Base-by-base conservation (phyloP, 192 early-diverging fungal genomes). In the Gryganskiella cystojenkinii region DNA sequence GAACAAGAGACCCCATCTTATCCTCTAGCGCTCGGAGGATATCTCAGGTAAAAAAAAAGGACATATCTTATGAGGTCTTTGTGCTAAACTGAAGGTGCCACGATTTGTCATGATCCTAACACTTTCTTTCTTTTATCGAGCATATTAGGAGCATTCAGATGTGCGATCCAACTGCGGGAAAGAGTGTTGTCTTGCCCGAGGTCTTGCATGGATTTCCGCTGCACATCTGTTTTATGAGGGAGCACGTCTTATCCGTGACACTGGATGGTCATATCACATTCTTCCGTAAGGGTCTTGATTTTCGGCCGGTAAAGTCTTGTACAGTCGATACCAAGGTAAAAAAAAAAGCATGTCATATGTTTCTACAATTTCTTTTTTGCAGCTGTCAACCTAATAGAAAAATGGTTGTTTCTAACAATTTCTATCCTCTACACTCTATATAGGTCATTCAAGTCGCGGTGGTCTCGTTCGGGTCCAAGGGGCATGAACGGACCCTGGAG, bases 201-300 rank as follows among this genome's bases (percentile, higher is more conserved):
- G 52, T 75, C 0, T 50, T 61, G 10, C 71, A 75, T 47, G 58
- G 57, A 15, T 67, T 67, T 17, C 58, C 71, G 9, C 40, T 75
- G 20, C 64, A 75, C 11, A 19, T 75, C 13, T 54, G 42, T 22
- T 75, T 61, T 8, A 3, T 67, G 4, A 35, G 44, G 25, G 37
- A 67, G 20, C 57, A 75, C 4, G 28, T 75, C 13, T 11, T 75
- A 3, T 55, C 58, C 22, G 51, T 75, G 8, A 61, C 58, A 14
- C 22, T 67, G 50, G 71, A 75, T 45, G 71, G 71, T 7, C 71
- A 55, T 8, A 46, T 75, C 30, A 61, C 49, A 6, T 67, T 37
- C 25, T 75, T 67, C 45, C 44, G 43, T 15, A 75, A 75, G 35
- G 33, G 49, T 0, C 5, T 22, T 17, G 57, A 61, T 13, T 67